Evolutionary conservation across 2,329 filamentous ascomycete species (phyloP).

Genomic region (Phoma herbarum): DNA sequence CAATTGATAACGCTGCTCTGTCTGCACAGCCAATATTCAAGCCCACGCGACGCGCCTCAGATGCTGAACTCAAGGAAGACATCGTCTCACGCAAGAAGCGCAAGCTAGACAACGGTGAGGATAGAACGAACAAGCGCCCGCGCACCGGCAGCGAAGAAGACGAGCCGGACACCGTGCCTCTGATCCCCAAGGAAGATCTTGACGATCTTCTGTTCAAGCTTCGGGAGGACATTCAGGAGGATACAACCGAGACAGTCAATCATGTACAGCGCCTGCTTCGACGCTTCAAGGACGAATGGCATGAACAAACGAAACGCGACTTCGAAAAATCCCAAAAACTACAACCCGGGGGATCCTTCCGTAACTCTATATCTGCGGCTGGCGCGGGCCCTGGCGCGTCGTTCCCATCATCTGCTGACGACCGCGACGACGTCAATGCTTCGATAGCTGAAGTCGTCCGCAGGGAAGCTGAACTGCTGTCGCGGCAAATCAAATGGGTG

Average conservation of each 20-base stretch:
- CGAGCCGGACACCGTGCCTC: slow-evolving; percentile 30
- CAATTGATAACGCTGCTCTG: slow-evolving; percentile 1
- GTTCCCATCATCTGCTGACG: slow-evolving; percentile 26
- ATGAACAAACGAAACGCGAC: slow-evolving; percentile 25
- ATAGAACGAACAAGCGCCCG: slow-evolving; percentile 20
- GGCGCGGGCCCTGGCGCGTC: slow-evolving; percentile 8
- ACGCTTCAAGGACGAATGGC: slow-evolving; percentile 51
- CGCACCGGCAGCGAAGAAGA: slow-evolving; percentile 15
- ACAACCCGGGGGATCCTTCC: not conserved
- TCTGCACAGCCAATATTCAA: slow-evolving; percentile 12
- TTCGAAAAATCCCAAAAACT: slow-evolving; percentile 15
- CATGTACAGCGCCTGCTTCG: slow-evolving; percentile 59
- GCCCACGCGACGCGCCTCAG: slow-evolving; percentile 26
- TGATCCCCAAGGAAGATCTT: slow-evolving; percentile 34
- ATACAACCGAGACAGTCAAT: slow-evolving; percentile 56
- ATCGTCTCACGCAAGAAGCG: slow-evolving; percentile 32
- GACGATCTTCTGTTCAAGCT: slow-evolving; percentile 30
- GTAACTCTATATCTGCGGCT: slow-evolving; percentile 6
- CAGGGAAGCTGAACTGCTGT: slow-evolving; percentile 40
- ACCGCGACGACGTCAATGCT: slow-evolving; percentile 19
- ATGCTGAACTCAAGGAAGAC: slow-evolving; percentile 31
- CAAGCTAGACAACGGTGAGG: slow-evolving; percentile 23
- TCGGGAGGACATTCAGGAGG: slow-evolving; percentile 37
- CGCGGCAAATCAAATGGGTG: slow-evolving; percentile 50
- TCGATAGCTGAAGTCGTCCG: slow-evolving; percentile 26